Evolutionary conservation across 306 rosid species (phyloP), one percentile per base, ranked within the genome.

Genomic region (Cercis canadensis): DNA sequence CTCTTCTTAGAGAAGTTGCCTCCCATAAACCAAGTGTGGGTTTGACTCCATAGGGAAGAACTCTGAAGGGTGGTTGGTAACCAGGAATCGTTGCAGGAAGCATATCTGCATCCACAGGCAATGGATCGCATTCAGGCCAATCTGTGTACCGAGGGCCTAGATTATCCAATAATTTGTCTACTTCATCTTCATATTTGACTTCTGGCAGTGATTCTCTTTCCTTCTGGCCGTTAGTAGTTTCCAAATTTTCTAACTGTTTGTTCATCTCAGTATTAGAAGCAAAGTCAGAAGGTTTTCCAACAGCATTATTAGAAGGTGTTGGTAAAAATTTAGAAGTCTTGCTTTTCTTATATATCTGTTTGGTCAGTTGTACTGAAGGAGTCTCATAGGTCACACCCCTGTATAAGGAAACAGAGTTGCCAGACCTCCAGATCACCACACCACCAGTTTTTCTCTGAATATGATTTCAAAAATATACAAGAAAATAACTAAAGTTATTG

Each of bases 381-480:
- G 69, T 83, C 72, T 94, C 92, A 66, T 89, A 94, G 87, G 89
- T 94, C 80, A 91, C 95, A 67, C 97, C 99, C 89, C 97, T 86
- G 81, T 91, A 94, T 31, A 94, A 83, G 62, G 97, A 91, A 82
- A 94, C 84, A 19, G 97, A 90, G 67, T 89, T 89, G 68, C 99
- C 99, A 10, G 99, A 94, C 78, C 99, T 86, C 99, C 99, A 94
- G 65, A 94, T 75, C 75, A 94, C 97, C 83, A 94, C 72, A 40
- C 99, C 99, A 70, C 99, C 99, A 40, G 99, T 94, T 86, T 91
- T 94, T 70, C 92, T 89, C 99, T 94, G 89, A 71, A 78, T 65
- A 66, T 64, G 37, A 66, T 67, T 59, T 37, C 8, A 80, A 67
- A 64, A 57, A 70, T 62, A 54, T 72, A 60, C 72, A 67, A 60